Evolutionary conservation across 495 filamentous ascomycete species (phyloP).

Genomic region (Podospora bellae-mahoneyi): DNA sequence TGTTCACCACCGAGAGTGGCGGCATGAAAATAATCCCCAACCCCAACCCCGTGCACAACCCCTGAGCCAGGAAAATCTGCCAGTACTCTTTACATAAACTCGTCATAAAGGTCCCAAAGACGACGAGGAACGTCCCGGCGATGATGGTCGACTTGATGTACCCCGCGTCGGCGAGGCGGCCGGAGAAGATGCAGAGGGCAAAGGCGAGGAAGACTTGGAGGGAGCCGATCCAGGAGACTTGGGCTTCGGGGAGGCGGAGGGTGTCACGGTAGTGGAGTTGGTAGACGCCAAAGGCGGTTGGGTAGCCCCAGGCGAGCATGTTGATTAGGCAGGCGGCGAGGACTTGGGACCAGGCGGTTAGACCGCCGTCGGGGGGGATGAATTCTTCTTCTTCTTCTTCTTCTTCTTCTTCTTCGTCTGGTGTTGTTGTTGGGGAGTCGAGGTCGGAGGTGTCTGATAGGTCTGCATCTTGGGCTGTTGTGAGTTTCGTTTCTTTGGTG

Average conservation of each 20-base stretch:
- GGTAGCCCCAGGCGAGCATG: constrained; percentile 43
- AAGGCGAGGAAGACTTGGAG: constrained; percentile 45
- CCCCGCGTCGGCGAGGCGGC: constrained; percentile 43
- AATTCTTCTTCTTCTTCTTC: constrained; percentile 11
- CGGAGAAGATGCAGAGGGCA: constrained; percentile 38
- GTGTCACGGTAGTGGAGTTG: constrained; percentile 48
- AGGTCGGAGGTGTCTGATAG: neutral
- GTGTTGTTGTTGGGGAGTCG: neutral
- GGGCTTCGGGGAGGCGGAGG: constrained; percentile 37
- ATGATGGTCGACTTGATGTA: constrained; percentile 37
- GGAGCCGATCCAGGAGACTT: constrained; percentile 48
- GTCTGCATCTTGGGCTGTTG: neutral
- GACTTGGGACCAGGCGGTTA: constrained; percentile 44
- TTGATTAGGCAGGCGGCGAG: constrained; percentile 40
- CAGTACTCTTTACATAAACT: constrained; percentile 41
- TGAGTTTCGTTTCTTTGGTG: neutral
- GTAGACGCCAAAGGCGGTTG: constrained; percentile 44
- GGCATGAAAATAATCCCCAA: constrained; percentile 47
- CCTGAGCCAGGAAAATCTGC: constrained; percentile 47
- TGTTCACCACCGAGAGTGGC: constrained; percentile 37
- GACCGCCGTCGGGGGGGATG: constrained; percentile 40
- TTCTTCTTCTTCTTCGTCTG: constrained; percentile 8
- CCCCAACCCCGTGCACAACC: constrained; percentile 40
- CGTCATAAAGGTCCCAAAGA: constrained; percentile 44
- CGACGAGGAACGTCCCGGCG: constrained; percentile 35